Conservation (phyloP, 2,329 filamentous ascomycete species). For the Scytalidium lignicola region DNA sequence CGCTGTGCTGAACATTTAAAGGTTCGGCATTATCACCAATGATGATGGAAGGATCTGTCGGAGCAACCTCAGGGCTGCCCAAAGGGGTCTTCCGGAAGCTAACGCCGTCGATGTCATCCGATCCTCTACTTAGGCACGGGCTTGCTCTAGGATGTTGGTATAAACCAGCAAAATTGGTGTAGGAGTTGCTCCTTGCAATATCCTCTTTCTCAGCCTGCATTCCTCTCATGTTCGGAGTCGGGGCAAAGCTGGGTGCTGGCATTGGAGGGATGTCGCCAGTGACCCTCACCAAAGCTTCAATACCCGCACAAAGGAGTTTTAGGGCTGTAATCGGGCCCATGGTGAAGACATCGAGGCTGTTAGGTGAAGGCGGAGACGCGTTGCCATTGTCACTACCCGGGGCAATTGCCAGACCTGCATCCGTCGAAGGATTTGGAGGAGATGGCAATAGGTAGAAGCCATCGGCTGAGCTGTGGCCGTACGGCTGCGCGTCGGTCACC, state of each 20-base stretch:
- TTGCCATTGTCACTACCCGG: conserved; percentile 18
- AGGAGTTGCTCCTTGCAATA: conserved; percentile 53
- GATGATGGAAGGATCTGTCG: conserved; percentile 47
- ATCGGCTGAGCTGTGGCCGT: conserved; percentile 21
- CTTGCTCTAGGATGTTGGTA: conserved; percentile 24
- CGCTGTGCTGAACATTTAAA: conserved; percentile 71
- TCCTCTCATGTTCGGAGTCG: conserved; percentile 59
- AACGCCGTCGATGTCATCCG: conserved; percentile 49
- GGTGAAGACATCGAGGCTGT: conserved; percentile 63
- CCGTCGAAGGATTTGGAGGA: conserved; percentile 25
- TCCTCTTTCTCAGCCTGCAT: conserved; percentile 59
- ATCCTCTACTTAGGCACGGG: conserved; percentile 15
- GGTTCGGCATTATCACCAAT: conserved; percentile 68
- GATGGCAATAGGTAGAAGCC: conserved; percentile 23
- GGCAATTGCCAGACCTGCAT: conserved; percentile 21
- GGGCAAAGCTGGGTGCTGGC: conserved; percentile 60
- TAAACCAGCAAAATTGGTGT: conserved; percentile 29
- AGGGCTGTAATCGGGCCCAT: conserved; percentile 71
- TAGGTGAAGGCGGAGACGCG: conserved; percentile 27
- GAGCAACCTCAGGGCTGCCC: conserved; percentile 16
- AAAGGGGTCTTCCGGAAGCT: conserved; percentile 35
- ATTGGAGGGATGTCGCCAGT: conserved; percentile 78
- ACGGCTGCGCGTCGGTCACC: too few relatives aligned
- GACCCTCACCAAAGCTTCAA: conserved; percentile 65
- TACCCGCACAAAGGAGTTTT: conserved; percentile 67